Conservation (phyloP, 2,329 filamentous ascomycete species). For the Fusarium chaquense region DNA sequence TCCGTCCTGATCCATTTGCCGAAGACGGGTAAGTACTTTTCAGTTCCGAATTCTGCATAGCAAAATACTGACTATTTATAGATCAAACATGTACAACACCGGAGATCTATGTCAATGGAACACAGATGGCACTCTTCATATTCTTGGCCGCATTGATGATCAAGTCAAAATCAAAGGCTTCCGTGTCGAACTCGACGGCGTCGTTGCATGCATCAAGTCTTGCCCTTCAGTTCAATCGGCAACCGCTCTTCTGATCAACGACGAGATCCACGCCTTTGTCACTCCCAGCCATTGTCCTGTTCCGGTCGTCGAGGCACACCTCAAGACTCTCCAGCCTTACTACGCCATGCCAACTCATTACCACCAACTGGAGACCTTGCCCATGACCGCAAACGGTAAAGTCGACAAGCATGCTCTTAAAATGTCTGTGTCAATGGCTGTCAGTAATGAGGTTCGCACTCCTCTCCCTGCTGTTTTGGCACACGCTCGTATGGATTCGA, state of each 20-base stretch:
- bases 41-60: not conserved
- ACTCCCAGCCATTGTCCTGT: slow-evolving; percentile 53
- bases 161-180: slow-evolving; percentile 73
- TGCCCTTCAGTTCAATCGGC: slow-evolving; percentile 60
- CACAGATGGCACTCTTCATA: slow-evolving; percentile 64
- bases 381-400: slow-evolving; percentile 68
- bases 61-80: not conserved
- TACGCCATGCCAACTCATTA: slow-evolving; percentile 65
- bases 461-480: slow-evolving; percentile 30
- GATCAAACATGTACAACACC: slow-evolving; percentile 68
- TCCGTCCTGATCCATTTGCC: slow-evolving; percentile 63
- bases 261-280: slow-evolving; percentile 64
- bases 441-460: not conserved
- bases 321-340: slow-evolving; percentile 62
- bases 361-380: slow-evolving; percentile 57
- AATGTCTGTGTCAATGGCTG: not conserved
- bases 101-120: slow-evolving; percentile 69
- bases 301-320: slow-evolving; percentile 54
- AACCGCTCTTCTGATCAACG: slow-evolving; percentile 60
- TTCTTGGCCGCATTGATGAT: slow-evolving; percentile 68
- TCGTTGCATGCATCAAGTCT: slow-evolving; percentile 61
- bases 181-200: slow-evolving; percentile 70
- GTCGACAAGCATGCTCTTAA: slow-evolving; percentile 63
- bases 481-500: slow-evolving; percentile 45
- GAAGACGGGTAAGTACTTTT: slow-evolving; percentile 59